Evolutionary conservation across 441 rosid genomes (phyloP), one percentile per base, ranked within the genome.

Genomic region (Manihot esculenta): DNA sequence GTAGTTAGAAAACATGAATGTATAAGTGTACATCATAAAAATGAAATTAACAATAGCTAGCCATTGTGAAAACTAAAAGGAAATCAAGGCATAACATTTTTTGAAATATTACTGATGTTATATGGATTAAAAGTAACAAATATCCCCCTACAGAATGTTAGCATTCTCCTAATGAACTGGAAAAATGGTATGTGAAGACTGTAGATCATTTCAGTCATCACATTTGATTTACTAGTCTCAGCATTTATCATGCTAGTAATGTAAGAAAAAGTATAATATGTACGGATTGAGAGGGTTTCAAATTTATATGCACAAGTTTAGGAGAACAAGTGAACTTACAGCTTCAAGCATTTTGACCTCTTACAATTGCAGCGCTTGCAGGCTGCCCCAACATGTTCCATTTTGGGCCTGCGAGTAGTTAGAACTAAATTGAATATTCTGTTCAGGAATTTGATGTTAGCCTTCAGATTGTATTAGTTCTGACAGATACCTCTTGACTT

Each of bases 291-390:
- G 10, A 58, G 50, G 58, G 33, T 30, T 26, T 49, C 21, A 66
- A 60, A 62, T 30, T 38, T 41, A 24, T 41, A 49, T 18, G 7
- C 21, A 2, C 44, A 41, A 49, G 38, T 45, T 44, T 47, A n/a
- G 56, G 44, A 41, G 62, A 73, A 65, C 3, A 49, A 47, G 62
- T 24, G 49, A 72, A 80, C 96, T 87, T 81, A 93, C 99, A 95
- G 98, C 83, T 95, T 95, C 89, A 95, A 82, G 81, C 99, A 95
- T 79, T 91, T 92, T 45, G 99, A 95, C 81, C 90, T 93, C 86
- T 89, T 95, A 82, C 99, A 93, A 78, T 93, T 95, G 82, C 99
- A 92, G 58, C 99, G 90, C 77, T 92, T 94, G 81, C 99, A 92
- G 56, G 90, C 66, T 65, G 81, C 88, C 8, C 76, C 78, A 65